Base-by-base conservation (phyloP, 2,329 filamentous ascomycete genomes). In the Ophiostoma tasmaniense region DNA sequence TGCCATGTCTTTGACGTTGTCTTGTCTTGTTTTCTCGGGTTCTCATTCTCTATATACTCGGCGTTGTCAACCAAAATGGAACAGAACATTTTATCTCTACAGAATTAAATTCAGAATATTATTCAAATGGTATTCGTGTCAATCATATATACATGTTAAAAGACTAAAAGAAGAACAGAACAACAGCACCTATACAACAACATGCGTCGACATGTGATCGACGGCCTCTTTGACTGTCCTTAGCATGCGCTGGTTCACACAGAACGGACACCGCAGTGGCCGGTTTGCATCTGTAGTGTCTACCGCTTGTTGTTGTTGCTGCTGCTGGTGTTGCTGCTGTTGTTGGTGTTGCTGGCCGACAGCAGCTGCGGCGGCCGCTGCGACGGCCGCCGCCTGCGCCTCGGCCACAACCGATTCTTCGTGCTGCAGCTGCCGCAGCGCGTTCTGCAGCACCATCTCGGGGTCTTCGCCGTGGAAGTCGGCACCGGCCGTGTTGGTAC, bases 201-300 rank as follows among this genome's bases (percentile, higher is more conserved):
- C 85, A 71, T 88, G 85, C 1, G 84, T 87, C 13, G 85, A 85
- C 80, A 88, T 79, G 74, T 88, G 85, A 75, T 88, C 85, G 2
- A 88, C 85, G 4, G 85, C 84, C 74, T 88, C 85, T 76, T 85
- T 87, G 64, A 87, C 85, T 0, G 81, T 84, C 22, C 85, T 79
- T 67, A 88, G 79, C 84, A 87, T 86, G 6, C 85, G 80, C 73
- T 86, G 83, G 72, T 87, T 88, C 45, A 88, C 81, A 71, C 85
- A 88, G 72, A 86, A 88, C 0, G 85, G 85, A 72, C 85, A 88
- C 22, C 85, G 80, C 35, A 86, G 75, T 1, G 85, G 84, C 25
- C 80, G 76, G 45, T 71, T 87, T 83, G 39, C 79, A 4, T 35
- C 59, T 3, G 30, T n/a, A 17, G 30, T 6, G n/a, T 30, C 17